phyloP scores from a whole-genome alignment of 345 rosid genomes.

The Schrenkiella parvula region DNA sequence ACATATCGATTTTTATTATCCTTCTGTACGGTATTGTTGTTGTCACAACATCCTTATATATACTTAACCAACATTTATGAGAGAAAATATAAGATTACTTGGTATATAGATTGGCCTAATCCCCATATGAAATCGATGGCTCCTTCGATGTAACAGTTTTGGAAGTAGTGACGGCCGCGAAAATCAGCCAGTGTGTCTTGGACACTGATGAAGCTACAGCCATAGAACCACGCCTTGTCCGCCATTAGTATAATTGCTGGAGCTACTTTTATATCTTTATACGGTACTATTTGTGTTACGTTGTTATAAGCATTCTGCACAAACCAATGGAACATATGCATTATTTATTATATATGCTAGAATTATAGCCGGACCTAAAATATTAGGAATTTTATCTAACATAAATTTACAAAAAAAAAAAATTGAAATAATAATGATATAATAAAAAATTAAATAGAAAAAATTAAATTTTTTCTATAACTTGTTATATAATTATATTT shows the following conservation, averaged over 20 bases:
- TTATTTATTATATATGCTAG: not conserved
- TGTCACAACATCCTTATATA: not conserved
- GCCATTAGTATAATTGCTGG: slow-evolving; percentile 33
- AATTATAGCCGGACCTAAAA: no score
- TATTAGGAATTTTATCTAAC: no score
- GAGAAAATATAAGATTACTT: slow-evolving; percentile 30
- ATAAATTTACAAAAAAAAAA: no score
- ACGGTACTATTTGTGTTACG: not conserved
- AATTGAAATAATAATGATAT: no score
- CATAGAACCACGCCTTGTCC: slow-evolving; percentile 39
- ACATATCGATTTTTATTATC: no score
- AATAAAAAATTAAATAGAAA: no score
- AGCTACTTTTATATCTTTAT: slow-evolving; percentile 29
- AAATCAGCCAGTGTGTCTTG: slow-evolving; percentile 44
- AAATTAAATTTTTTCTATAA: no score
- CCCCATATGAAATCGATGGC: slow-evolving; percentile 55
- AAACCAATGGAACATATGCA: not conserved
- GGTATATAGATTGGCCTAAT: slow-evolving; percentile 37
- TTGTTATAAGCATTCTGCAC: slow-evolving; percentile 39
- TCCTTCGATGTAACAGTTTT: slow-evolving; percentile 44
- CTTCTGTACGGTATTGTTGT: not conserved
- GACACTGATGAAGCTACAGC: slow-evolving; percentile 37
- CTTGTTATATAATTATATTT: no score
- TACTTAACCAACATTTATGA: not conserved
- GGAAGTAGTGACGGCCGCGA: slow-evolving; percentile 38